A percentile compares a stretch with the other conserved stretches of the same genome.
Conservation (phyloP, 768 basidiomycete species). For the Suillus discolor region DNA sequence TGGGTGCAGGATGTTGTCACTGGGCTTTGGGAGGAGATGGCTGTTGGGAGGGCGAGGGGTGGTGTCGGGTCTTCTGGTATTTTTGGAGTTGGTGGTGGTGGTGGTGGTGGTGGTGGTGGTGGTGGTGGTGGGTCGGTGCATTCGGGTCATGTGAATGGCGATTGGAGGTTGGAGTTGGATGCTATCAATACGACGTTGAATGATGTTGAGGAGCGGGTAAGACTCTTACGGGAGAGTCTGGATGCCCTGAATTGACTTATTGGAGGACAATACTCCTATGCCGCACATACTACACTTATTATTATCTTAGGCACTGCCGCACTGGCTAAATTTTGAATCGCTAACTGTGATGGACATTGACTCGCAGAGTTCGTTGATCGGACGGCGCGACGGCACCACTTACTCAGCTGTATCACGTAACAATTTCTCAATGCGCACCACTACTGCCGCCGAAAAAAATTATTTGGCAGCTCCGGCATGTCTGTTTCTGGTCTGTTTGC, state of each 20-base stretch:
- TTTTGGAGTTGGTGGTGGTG: background rate
- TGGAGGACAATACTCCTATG: background rate
- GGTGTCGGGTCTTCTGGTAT: constrained; percentile 6
- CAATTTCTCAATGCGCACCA: too few relatives aligned
- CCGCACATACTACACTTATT: background rate
- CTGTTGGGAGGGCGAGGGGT: constrained; percentile 41
- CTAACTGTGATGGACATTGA: background rate
- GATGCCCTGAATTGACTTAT: constrained; percentile 31
- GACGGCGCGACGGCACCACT: too few relatives aligned
- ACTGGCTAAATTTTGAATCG: background rate
- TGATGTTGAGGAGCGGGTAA: constrained; percentile 57
- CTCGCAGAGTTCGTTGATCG: too few relatives aligned
- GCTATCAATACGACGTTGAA: constrained; percentile 56
- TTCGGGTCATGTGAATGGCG: constrained; percentile 22
- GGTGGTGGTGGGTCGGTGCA: constrained; percentile 15
- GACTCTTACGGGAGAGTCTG: constrained; percentile 46
- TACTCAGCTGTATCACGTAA: too few relatives aligned
- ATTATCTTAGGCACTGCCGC: background rate
- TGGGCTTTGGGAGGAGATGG: constrained; percentile 73
- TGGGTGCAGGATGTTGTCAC: constrained; percentile 75
- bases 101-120: background rate
- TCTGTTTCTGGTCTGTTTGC: too few relatives aligned
- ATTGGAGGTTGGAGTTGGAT: constrained; percentile 50
- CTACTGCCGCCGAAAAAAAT: too few relatives aligned
- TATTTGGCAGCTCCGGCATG: too few relatives aligned